Conservation (phyloP, 169 alveolate species). For the Eimeria acervulina region DNA sequence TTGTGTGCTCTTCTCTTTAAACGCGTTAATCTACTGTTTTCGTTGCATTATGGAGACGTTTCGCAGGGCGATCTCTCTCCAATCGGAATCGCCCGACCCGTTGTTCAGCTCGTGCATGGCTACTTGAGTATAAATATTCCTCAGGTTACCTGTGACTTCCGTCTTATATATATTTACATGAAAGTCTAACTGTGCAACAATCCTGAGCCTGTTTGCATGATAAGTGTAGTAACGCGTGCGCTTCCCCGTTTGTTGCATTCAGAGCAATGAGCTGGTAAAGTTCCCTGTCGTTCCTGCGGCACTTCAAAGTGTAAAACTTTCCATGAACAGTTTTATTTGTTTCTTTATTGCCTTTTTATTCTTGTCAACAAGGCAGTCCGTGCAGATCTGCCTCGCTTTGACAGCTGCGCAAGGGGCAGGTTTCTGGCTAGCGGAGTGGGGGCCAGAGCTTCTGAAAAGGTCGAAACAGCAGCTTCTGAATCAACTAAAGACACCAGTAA, state of each 20-base stretch:
- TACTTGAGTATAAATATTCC: neutral
- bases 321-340: neutral
- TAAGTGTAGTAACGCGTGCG: neutral
- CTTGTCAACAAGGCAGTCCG: neutral
- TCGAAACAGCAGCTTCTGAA: neutral
- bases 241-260: neutral
- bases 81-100: neutral
- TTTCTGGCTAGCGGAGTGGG: slow-evolving; percentile 26
- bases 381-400: neutral
- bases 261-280: neutral
- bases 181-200: neutral
- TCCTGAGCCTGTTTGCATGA: neutral
- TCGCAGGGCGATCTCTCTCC: neutral
- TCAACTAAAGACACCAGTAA: neutral
- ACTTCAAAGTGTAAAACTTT: neutral
- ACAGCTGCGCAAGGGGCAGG: neutral
- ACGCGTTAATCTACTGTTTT: neutral
- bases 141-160: neutral
- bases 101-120: neutral
- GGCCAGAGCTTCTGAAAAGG: neutral
- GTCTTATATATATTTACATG: neutral
- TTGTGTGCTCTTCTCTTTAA: neutral
- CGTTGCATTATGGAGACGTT: neutral
- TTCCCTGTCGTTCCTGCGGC: neutral
- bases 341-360: neutral